Evolutionary conservation across 768 basidiomycete species (phyloP).

Genomic region (Tremella fuciformis): DNA sequence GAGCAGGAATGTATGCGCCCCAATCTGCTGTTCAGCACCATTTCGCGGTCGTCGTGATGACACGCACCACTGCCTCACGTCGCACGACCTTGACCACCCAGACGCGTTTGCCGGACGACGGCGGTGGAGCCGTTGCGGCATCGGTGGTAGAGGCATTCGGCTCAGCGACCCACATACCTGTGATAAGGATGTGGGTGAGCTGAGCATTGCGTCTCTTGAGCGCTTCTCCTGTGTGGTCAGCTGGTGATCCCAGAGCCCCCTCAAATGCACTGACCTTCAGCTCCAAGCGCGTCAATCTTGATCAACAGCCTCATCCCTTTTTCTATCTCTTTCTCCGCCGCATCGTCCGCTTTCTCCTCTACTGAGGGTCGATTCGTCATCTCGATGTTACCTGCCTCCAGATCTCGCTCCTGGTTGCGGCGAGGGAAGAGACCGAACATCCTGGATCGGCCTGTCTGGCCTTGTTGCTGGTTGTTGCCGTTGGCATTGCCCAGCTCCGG

Average conservation of each 20-base stretch:
- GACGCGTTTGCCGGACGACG: conserved; percentile 59
- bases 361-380: conserved; percentile 22
- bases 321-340: conserved; percentile 39
- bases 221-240: conserved; percentile 45
- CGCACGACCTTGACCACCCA: conserved; percentile 94
- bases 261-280: conserved; percentile 60
- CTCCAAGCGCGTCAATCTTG: conserved; percentile 74
- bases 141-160: conserved; percentile 3
- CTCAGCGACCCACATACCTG: conserved; percentile 58
- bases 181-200: conserved; percentile 79
- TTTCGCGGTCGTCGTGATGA: not conserved
- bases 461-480: conserved; percentile 1
- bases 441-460: conserved; percentile 19
- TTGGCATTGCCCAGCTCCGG: conserved; percentile 26
- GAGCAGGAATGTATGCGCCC: conserved; percentile 86
- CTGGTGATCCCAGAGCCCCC: not conserved
- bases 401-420: conserved; percentile 30
- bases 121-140: conserved; percentile 5
- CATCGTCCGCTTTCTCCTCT: conserved; percentile 52
- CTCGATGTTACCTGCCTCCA: conserved; percentile 40
- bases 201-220: conserved; percentile 76
- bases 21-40: conserved; percentile 60
- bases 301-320: conserved; percentile 76
- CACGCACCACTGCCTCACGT: conserved; percentile 68
- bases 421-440: conserved; percentile 27